These are phyloP conservation scores for Fraxinus greggii DNA, from an alignment of 305 asterid species.

Conservation along the genomic window DNA sequence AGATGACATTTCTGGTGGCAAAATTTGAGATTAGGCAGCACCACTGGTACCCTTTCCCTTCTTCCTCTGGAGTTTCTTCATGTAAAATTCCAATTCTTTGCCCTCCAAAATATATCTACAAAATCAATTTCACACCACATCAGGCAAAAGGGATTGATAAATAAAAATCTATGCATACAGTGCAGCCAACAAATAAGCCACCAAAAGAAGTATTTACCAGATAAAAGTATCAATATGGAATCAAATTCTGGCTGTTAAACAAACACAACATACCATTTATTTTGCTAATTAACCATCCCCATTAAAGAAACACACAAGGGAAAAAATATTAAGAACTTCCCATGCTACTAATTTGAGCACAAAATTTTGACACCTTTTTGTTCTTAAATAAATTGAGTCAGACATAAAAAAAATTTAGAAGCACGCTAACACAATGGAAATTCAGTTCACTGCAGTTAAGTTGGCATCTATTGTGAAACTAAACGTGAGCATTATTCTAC, in stretches of 20 bases:
- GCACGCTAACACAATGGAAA: neutral
- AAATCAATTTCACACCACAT: neutral
- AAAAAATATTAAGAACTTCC: neutral
- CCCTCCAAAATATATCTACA: slow-evolving; percentile 58
- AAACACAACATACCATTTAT: neutral
- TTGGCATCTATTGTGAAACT: neutral
- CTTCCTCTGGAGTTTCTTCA: slow-evolving; percentile 60
- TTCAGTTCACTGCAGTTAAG: neutral
- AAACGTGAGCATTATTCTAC: neutral
- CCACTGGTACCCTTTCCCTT: slow-evolving; percentile 54
- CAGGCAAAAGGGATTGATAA: neutral
- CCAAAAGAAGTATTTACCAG: neutral
- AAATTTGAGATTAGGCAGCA: slow-evolving; percentile 20
- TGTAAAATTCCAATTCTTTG: slow-evolving; percentile 52
- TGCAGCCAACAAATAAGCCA: neutral
- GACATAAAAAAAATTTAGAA: neutral
- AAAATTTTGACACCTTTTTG: neutral
- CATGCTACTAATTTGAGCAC: neutral
- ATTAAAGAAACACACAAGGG: neutral
- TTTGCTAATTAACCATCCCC: neutral
- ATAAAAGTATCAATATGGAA: neutral
- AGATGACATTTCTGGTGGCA: neutral
- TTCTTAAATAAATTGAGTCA: neutral
- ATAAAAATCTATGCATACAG: neutral
- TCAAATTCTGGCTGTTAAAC: neutral